Evolutionary conservation across 768 basidiomycete species (phyloP), one percentile per base, ranked within the genome.

Genomic region (Tulasnella sp.): DNA sequence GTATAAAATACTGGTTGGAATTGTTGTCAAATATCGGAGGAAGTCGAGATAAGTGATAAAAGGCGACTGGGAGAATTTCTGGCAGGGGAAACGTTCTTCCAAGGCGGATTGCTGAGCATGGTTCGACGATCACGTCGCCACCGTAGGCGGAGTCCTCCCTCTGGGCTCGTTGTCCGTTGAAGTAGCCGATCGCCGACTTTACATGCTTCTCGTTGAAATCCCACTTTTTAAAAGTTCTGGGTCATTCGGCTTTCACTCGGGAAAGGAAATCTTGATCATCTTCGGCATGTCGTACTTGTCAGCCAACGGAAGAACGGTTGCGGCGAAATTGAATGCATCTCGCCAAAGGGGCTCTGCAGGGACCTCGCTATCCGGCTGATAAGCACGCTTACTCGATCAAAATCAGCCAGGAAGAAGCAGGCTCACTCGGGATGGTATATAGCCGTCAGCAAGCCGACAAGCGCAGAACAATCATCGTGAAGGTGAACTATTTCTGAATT

Each of bases 271-370:
- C 12, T 31, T 68, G 6, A 36, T 68, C 12, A 68, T 5, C 27
- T 36, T 68, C 1, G 62, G 62, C 62, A 68, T 68, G 62, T 68
- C 62, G 62, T 68, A 68, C 34, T 68, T 68, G 62, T 68, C 62
- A 31, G 62, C 62, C 31, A 68, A 2, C 16, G 62, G 62, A 68
- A 68, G 62, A 31, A 68, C 27, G 27, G n/a, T 16, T 4, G n/a
- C 4, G 62, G 62, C 62, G 14, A 12, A 68, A 31, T 68, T n/a
- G n/a, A 68, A 68, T 27, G 27, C 5, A 16, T 27, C 62, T 68
- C 27, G 62, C 12, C 4, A n/a, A 7, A 68, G 9, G 16, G 31
- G 62, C 12, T 68, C 24, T 36, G 16, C 8, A 18, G 27, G 5
- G 3, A 68, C 16, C 34, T 68, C 34, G 5, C 62, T 68, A 68